Conservation (phyloP, 2,329 filamentous ascomycete genomes). For the Phoma sp. region DNA sequence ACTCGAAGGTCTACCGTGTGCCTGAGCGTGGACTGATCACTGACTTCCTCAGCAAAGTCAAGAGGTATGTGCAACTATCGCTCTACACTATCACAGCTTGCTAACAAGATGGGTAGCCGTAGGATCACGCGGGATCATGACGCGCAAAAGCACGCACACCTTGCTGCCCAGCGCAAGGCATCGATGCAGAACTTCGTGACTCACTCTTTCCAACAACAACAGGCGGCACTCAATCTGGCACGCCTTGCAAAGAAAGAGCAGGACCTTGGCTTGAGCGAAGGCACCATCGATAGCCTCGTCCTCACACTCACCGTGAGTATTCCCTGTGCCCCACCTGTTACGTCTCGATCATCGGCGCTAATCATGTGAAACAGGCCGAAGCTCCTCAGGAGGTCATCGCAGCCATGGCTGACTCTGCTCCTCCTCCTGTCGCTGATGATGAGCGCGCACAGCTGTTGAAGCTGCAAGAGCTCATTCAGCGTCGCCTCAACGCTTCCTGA, state of each 20-base stretch:
- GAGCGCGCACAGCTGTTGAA: constrained; percentile 42
- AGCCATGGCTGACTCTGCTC: constrained; percentile 38
- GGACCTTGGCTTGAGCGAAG: constrained; percentile 56
- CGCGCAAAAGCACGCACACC: constrained; percentile 15
- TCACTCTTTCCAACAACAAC: constrained; percentile 64
- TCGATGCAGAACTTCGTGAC: constrained; percentile 39
- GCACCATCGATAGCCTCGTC: constrained; percentile 60
- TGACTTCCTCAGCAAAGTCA: constrained; percentile 69
- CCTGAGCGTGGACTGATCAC: constrained; percentile 57
- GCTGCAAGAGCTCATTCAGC: constrained; percentile 43
- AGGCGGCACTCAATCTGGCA: constrained; percentile 70
- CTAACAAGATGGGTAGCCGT: constrained; percentile 3
- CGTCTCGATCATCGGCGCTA: constrained; percentile 45
- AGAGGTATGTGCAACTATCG: constrained; percentile 41
- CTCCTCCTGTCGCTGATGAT: constrained; percentile 30
- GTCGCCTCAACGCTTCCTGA: constrained; percentile 36
- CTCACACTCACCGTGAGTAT: constrained; percentile 68
- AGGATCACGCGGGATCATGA: constrained; percentile 27
- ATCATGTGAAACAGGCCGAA: constrained; percentile 50
- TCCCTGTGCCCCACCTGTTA: constrained; percentile 32
- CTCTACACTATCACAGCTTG: not conserved
- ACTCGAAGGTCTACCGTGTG: constrained; percentile 53
- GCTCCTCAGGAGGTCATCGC: constrained; percentile 46
- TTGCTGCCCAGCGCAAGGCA: constrained; percentile 29
- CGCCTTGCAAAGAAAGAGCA: constrained; percentile 62